phyloP scores from a whole-genome alignment of 441 rosid genomes.

The Euphorbia celastroides region DNA sequence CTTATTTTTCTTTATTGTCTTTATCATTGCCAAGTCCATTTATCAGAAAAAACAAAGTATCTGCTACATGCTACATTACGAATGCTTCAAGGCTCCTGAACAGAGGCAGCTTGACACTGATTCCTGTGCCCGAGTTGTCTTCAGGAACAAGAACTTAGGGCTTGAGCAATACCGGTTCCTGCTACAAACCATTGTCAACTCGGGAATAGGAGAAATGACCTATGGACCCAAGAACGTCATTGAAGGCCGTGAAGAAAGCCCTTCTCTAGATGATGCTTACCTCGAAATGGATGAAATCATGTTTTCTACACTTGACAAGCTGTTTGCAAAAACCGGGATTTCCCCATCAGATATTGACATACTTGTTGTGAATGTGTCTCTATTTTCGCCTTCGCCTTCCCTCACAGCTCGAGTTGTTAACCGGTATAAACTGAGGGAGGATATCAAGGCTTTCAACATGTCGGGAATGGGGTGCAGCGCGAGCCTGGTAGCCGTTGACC shows the following conservation, averaged over 20 bases:
- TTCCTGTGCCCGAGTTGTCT: slow-evolving; percentile 35
- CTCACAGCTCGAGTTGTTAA: slow-evolving; percentile 48
- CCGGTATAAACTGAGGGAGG: slow-evolving; percentile 55
- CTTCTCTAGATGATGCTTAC: slow-evolving; percentile 35
- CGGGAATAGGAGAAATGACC: slow-evolving; percentile 70
- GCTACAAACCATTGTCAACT: slow-evolving; percentile 44
- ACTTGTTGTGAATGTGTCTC: slow-evolving; percentile 52
- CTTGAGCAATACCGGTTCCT: slow-evolving; percentile 59
- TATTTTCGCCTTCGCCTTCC: slow-evolving; percentile 59
- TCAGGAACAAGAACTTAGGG: slow-evolving; percentile 47
- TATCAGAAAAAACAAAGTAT: slow-evolving; percentile 30
- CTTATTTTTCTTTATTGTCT: slow-evolving; percentile 23
- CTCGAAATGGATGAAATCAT: slow-evolving; percentile 55
- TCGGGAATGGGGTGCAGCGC: slow-evolving; percentile 82
- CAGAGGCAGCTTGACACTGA: slow-evolving; percentile 60
- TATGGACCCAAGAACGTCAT: slow-evolving; percentile 47
- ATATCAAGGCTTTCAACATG: slow-evolving; percentile 52
- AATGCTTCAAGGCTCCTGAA: slow-evolving; percentile 55
- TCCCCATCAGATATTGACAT: slow-evolving; percentile 51
- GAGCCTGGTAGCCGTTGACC: slow-evolving; percentile 44
- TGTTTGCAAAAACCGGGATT: slow-evolving; percentile 37
- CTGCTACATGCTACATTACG: slow-evolving; percentile 66
- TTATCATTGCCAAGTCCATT: slow-evolving; percentile 27
- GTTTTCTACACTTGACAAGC: slow-evolving; percentile 42
- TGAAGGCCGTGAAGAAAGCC: slow-evolving; percentile 42